Conservation (phyloP, 148 eudicot species). For the Polygonum maritimum region DNA sequence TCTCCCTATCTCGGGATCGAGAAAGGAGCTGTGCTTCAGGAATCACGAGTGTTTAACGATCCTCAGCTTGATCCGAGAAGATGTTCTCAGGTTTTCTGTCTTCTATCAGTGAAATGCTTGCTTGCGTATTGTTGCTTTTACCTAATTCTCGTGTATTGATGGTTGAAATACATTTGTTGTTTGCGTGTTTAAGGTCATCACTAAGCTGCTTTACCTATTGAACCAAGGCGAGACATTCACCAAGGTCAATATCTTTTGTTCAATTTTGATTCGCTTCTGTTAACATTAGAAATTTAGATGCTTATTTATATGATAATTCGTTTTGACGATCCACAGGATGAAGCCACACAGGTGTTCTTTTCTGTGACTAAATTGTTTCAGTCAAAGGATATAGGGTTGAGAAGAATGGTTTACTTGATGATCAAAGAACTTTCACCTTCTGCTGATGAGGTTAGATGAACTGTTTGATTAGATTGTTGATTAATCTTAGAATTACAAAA, state of each 20-base stretch:
- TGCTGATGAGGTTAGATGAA: slow-evolving; percentile 67
- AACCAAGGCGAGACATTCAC: slow-evolving; percentile 88
- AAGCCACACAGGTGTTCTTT: slow-evolving; percentile 92
- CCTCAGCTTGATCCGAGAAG: slow-evolving; percentile 89
- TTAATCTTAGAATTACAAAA: background rate
- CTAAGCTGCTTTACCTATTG: slow-evolving; percentile 75
- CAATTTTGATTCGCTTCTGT: slow-evolving; percentile 1
- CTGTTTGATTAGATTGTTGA: background rate
- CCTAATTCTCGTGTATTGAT: background rate
- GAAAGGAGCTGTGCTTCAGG: slow-evolving; percentile 92
- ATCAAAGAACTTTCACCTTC: slow-evolving; percentile 94
- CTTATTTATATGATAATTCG: background rate
- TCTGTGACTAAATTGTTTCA: slow-evolving; percentile 86
- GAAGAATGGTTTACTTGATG: slow-evolving; percentile 93
- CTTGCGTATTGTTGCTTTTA: slow-evolving; percentile 9
- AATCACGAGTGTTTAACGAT: slow-evolving; percentile 92
- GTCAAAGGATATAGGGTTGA: slow-evolving; percentile 64
- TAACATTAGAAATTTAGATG: background rate
- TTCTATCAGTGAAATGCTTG: background rate
- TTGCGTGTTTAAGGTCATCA: slow-evolving; percentile 42
- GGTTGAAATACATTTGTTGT: background rate
- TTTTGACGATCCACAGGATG: slow-evolving; percentile 34
- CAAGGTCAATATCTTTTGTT: slow-evolving; percentile 36
- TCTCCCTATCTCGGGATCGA: slow-evolving; percentile 90
- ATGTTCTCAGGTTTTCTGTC: slow-evolving; percentile 68